A percentile compares a stretch with the other conserved stretches of the same genome.
Evolutionary conservation across 2,329 filamentous ascomycete species (phyloP).

Genomic region (Aschersonia sp.): DNA sequence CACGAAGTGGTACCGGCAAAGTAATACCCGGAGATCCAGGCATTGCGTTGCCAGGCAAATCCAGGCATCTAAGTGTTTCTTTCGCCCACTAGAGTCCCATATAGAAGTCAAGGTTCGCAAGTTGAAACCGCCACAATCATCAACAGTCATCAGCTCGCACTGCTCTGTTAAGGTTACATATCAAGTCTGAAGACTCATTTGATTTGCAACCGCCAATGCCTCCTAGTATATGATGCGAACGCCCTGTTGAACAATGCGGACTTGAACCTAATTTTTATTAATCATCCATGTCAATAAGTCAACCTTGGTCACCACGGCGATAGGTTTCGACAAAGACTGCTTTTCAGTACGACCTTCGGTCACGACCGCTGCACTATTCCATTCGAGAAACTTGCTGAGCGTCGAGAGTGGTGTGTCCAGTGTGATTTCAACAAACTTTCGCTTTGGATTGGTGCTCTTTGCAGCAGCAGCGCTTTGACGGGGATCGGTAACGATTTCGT

Average conservation of each 20-base stretch:
- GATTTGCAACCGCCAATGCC: too few relatives aligned
- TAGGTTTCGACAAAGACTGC: constrained; percentile 53
- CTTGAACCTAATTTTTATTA: constrained; percentile 30
- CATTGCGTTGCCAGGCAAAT: too few relatives aligned
- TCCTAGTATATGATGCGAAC: neutral
- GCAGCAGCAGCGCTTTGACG: constrained; percentile 39
- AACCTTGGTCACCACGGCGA: constrained; percentile 91
- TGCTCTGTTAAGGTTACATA: too few relatives aligned
- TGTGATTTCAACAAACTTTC: constrained; percentile 88
- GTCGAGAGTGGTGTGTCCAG: constrained; percentile 71
- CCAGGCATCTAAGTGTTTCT: too few relatives aligned
- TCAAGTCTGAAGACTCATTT: too few relatives aligned
- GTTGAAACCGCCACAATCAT: too few relatives aligned
- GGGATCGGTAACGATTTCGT: constrained; percentile 84
- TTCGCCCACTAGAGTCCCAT: too few relatives aligned
- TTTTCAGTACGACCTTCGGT: constrained; percentile 55
- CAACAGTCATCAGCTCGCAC: too few relatives aligned
- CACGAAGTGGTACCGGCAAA: too few relatives aligned
- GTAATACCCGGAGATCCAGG: too few relatives aligned
- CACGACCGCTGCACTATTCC: constrained; percentile 92
- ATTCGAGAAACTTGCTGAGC: constrained; percentile 88
- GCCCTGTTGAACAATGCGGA: neutral
- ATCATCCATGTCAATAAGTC: constrained; percentile 89
- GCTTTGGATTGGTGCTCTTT: constrained; percentile 28
- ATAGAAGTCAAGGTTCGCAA: too few relatives aligned